Percentiles rank a stretch among this genome's conserved stretches.
These are phyloP conservation scores for Podospora fimiseda DNA, from an alignment of 495 filamentous ascomycete genomes.

Conservation along the genomic window DNA sequence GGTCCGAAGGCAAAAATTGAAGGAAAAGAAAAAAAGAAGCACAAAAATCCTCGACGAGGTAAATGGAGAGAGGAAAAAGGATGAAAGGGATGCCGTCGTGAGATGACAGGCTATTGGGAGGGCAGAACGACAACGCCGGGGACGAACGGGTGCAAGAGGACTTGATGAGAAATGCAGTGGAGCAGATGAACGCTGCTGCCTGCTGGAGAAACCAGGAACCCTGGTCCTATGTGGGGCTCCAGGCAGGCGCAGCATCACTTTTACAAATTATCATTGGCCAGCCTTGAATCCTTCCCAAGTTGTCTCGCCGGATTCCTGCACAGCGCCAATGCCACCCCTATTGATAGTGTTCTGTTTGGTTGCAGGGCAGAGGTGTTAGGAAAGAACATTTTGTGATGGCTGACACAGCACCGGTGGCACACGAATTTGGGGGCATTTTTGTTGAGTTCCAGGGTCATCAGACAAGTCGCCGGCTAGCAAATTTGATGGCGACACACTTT, in stretches of 20 bases:
- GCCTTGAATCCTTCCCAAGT: slow-evolving; percentile 21
- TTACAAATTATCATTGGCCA: slow-evolving; percentile 16
- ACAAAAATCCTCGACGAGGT: slow-evolving; percentile 5
- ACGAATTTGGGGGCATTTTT: not conserved
- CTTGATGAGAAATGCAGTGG: slow-evolving; percentile 32
- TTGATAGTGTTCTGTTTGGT: slow-evolving; percentile 15
- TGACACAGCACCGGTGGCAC: slow-evolving; percentile 3
- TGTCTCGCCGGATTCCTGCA: slow-evolving; percentile 10
- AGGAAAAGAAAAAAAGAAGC: not conserved
- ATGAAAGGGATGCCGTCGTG: slow-evolving; percentile 10
- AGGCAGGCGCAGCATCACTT: slow-evolving; percentile 23
- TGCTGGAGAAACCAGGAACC: slow-evolving; percentile 22
- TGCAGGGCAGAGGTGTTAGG: too few species aligned
- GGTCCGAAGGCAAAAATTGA: not conserved
- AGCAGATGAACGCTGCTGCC: slow-evolving; percentile 26
- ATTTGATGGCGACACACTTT: not conserved
- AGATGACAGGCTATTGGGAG: slow-evolving; percentile 12
- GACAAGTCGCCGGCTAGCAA: not conserved
- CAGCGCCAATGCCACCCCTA: slow-evolving; percentile 21
- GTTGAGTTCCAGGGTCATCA: not conserved
- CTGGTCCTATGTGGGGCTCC: slow-evolving; percentile 12
- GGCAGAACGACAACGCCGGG: slow-evolving; percentile 4
- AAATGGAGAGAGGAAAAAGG: slow-evolving; percentile 5
- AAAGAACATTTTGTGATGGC: too few species aligned
- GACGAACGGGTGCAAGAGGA: slow-evolving; percentile 1